Evolutionary conservation across 2,329 filamentous ascomycete genomes (phyloP).

Genomic region (Kalmusia sp.): DNA sequence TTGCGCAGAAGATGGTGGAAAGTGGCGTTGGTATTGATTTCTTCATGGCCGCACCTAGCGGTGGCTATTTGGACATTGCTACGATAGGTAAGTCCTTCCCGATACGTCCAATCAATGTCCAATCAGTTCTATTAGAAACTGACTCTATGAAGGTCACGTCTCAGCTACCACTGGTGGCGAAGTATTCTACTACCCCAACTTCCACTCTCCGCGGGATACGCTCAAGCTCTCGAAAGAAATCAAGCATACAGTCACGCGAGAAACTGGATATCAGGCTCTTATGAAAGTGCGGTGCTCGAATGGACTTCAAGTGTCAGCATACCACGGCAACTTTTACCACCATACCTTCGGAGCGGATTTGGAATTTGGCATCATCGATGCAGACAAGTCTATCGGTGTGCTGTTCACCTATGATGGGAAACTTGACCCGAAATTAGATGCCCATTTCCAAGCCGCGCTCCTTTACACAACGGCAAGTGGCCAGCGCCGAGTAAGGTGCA

Average conservation of each 20-base stretch:
- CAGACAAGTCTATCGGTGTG: constrained; percentile 91
- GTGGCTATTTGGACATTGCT: constrained; percentile 90
- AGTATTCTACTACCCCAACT: constrained; percentile 96
- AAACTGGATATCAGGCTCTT: constrained; percentile 92
- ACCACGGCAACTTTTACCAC: constrained; percentile 95
- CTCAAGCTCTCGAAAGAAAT: constrained; percentile 86
- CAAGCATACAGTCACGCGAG: constrained; percentile 81
- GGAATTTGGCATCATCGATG: constrained; percentile 89
- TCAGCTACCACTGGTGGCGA: constrained; percentile 92
- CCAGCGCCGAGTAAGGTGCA: constrained; percentile 88
- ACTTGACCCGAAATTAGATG: constrained; percentile 94
- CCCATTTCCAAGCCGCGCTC: constrained; percentile 94
- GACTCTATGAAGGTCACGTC: constrained; percentile 69
- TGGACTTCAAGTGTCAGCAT: constrained; percentile 89
- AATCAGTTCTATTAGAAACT: constrained; percentile 14
- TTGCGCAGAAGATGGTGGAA: constrained; percentile 85
- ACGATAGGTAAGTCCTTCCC: constrained; percentile 77
- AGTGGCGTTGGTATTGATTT: constrained; percentile 89
- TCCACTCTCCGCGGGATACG: constrained; percentile 84
- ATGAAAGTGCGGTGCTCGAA: constrained; percentile 99
- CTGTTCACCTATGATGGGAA: constrained; percentile 97
- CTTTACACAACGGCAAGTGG: constrained; percentile 92
- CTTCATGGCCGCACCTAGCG: constrained; percentile 89
- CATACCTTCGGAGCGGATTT: constrained; percentile 94
- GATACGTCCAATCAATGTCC: no score